phyloP scores from a whole-genome alignment of 169 alveolate genomes.

The Amoebophrya sp. region DNA sequence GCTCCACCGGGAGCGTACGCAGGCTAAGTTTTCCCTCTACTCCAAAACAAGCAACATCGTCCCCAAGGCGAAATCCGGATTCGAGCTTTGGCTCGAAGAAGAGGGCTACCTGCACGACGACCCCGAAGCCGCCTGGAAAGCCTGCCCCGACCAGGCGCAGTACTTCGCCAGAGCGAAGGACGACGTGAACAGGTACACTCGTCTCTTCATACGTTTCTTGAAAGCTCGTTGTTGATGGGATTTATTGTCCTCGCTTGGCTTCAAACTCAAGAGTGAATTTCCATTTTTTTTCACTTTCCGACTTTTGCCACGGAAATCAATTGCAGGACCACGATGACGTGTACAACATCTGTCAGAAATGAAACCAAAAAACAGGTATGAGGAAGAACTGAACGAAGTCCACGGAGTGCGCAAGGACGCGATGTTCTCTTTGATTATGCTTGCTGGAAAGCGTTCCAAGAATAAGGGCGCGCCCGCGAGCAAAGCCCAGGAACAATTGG shows the following conservation, averaged over 20 bases:
- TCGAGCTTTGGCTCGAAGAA: not conserved
- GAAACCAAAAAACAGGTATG: not conserved
- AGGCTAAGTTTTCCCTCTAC: not conserved
- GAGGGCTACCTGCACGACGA: not conserved
- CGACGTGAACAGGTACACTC: not conserved
- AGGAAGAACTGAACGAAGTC: not conserved
- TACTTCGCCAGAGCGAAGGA: not conserved
- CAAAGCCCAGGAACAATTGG: not conserved
- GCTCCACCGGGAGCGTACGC: not conserved
- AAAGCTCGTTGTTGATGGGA: too few species aligned
- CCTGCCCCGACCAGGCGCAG: not conserved
- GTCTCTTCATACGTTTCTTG: not conserved
- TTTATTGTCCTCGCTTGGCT: too few species aligned
- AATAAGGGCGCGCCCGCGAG: not conserved
- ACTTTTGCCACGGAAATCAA: too few species aligned
- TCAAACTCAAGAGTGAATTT: too few species aligned
- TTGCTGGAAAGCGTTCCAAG: not conserved
- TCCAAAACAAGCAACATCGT: not conserved
- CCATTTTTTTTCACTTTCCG: too few species aligned
- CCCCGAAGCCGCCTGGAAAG: not conserved
- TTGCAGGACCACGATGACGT: too few species aligned
- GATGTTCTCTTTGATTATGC: not conserved
- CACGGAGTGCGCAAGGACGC: not conserved
- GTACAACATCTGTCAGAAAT: too few species aligned
- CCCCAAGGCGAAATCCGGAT: not conserved